These are phyloP conservation scores for Neofusicoccum laricinum DNA, from an alignment of 2,329 filamentous ascomycete genomes.

Conservation along the genomic window DNA sequence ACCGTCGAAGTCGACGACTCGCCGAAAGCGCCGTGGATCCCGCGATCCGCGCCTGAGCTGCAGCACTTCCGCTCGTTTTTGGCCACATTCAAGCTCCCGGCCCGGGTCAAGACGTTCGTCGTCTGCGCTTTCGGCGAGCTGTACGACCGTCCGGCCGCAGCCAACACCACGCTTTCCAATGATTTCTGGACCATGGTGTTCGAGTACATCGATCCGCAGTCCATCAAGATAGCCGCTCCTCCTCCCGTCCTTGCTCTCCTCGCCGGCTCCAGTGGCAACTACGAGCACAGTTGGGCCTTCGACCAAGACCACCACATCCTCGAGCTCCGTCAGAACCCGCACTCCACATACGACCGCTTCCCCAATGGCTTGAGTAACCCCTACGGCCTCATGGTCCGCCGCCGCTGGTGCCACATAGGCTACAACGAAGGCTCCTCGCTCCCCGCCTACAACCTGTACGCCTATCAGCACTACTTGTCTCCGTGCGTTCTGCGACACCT, in stretches of 20 bases:
- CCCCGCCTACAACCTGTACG: slow-evolving; percentile 67
- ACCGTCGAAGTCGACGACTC: neutral
- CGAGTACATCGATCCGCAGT: slow-evolving; percentile 26
- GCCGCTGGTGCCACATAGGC: slow-evolving; percentile 62
- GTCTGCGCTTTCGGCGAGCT: slow-evolving; percentile 33
- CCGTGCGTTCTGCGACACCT: slow-evolving; percentile 54
- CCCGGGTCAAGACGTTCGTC: slow-evolving; percentile 48
- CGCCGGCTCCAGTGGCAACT: slow-evolving; percentile 53
- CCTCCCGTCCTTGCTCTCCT: slow-evolving; percentile 56
- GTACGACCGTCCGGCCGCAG: neutral
- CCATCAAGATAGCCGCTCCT: slow-evolving; percentile 49
- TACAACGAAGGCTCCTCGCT: slow-evolving; percentile 76
- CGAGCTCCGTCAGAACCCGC: slow-evolving; percentile 34
- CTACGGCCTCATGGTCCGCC: slow-evolving; percentile 53
- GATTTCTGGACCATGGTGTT: slow-evolving; percentile 33
- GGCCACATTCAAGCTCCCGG: slow-evolving; percentile 22
- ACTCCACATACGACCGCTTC: neutral
- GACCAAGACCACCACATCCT: slow-evolving; percentile 62
- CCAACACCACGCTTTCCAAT: neutral
- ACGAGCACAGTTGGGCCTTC: slow-evolving; percentile 62
- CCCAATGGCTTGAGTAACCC: slow-evolving; percentile 17
- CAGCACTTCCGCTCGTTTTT: slow-evolving; percentile 23
- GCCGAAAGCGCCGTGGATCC: neutral
- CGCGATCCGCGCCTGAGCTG: neutral
- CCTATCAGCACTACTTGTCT: slow-evolving; percentile 65